Percentiles rank a stretch among this genome's conserved stretches.
Evolutionary conservation across 352 stramenopile genomes (phyloP).

Genomic region (Globisporangium carolinianum): DNA sequence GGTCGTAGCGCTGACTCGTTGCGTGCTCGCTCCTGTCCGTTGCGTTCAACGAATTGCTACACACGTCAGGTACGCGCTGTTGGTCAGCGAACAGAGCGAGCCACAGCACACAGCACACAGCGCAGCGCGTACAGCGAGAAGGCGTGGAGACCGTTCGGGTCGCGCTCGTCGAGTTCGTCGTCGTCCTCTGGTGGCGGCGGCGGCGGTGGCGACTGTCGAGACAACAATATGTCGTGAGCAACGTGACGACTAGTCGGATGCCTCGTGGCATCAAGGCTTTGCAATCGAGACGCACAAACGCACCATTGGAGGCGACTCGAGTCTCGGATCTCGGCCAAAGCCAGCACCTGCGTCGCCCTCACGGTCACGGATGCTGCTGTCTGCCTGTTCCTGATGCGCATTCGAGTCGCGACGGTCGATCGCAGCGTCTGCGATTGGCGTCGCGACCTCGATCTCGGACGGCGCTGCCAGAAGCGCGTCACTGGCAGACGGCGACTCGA

Average conservation of each 20-base stretch:
- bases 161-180: conserved; percentile 9
- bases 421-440: not conserved
- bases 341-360: not conserved
- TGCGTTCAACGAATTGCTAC: no score
- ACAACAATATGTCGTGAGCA: not conserved
- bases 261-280: no score
- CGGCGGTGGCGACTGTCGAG: conserved; percentile 32
- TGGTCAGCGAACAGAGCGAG: not conserved
- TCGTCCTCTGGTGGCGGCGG: conserved; percentile 44
- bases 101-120: no score
- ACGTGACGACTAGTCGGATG: not conserved
- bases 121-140: conserved; percentile 19
- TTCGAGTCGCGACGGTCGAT: not conserved
- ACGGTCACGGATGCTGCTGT: no score
- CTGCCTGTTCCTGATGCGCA: no score
- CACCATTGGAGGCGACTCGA: conserved; percentile 1
- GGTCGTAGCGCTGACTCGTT: not conserved
- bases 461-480: not conserved
- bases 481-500: not conserved
- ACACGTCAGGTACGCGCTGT: no score
- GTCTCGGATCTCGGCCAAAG: not conserved
- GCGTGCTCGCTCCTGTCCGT: not conserved
- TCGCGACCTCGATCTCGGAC: not conserved
- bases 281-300: not conserved
- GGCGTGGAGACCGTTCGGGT: conserved; percentile 2